Evolutionary conservation across 768 basidiomycete genomes (phyloP).

Genomic region (Boletus reticuloceps): DNA sequence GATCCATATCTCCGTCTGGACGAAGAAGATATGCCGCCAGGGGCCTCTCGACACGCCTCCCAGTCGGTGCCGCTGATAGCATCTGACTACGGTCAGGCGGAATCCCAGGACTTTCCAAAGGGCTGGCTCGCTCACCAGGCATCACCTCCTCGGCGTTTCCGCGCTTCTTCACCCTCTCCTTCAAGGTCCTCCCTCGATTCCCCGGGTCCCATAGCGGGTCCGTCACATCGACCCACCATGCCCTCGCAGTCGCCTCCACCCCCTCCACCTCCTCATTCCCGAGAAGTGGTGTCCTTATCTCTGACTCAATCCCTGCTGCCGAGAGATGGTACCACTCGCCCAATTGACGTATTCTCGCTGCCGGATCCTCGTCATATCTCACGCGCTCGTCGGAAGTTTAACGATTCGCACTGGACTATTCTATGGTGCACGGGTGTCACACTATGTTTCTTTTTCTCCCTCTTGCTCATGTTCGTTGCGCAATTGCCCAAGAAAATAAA

Average conservation of each 20-base stretch:
- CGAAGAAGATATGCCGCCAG: conserved; percentile 53
- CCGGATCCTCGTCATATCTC: conserved; percentile 74
- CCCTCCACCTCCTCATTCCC: conserved; percentile 43
- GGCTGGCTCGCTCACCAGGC: conserved; percentile 77
- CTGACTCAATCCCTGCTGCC: conserved; percentile 81
- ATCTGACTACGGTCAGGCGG: conserved; percentile 31
- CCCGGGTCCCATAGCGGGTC: conserved; percentile 32
- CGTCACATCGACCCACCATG: conserved; percentile 35
- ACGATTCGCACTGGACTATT: conserved; percentile 71
- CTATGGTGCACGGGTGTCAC: conserved; percentile 60
- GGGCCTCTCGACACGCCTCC: conserved; percentile 34
- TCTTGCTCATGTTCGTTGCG: conserved; percentile 64
- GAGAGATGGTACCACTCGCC: conserved; percentile 61
- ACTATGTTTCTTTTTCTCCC: conserved; percentile 57
- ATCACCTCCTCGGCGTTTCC: conserved; percentile 50
- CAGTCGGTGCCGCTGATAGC: conserved; percentile 39
- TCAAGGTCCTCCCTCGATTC: conserved; percentile 32
- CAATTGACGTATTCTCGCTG: conserved; percentile 69
- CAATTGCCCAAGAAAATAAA: conserved; percentile 35
- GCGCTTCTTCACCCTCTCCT: conserved; percentile 41
- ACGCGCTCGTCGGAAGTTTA: conserved; percentile 63
- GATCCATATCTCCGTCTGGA: conserved; percentile 80
- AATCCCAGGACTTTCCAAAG: conserved; percentile 42
- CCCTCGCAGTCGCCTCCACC: conserved; percentile 35
- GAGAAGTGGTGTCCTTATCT: conserved; percentile 53